These are phyloP conservation scores for Proliferodiscus dingleyae DNA, from an alignment of 2,329 filamentous ascomycete species.

Conservation along the genomic window DNA sequence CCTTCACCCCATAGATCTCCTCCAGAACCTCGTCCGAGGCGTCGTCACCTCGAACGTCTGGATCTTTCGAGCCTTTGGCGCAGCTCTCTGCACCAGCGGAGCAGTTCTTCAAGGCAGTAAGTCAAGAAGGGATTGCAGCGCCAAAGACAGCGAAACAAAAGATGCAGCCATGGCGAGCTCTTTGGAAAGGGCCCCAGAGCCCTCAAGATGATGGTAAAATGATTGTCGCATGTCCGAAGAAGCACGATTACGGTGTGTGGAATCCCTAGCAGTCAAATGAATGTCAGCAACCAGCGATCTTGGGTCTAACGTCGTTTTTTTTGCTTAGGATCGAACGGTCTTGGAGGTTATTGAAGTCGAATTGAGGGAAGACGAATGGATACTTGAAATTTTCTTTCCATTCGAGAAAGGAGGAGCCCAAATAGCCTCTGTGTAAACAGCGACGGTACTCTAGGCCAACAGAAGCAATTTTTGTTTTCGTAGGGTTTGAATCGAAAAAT, in stretches of 20 bases:
- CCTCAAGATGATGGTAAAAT: conserved; percentile 12
- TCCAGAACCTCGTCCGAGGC: background rate
- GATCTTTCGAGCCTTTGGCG: too few relatives aligned
- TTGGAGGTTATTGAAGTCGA: conserved; percentile 8
- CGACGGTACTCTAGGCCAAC: too few relatives aligned
- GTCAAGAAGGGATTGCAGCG: conserved; percentile 3
- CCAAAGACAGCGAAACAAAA: conserved; percentile 3
- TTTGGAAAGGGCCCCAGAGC: conserved; percentile 2
- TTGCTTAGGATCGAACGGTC: too few relatives aligned
- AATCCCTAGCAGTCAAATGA: background rate
- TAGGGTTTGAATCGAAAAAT: background rate
- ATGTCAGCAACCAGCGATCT: too few relatives aligned
- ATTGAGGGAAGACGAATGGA: background rate
- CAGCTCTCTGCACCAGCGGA: background rate
- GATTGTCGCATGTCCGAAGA: conserved; percentile 13
- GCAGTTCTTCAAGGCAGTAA: conserved; percentile 9
- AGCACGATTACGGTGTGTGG: conserved; percentile 10
- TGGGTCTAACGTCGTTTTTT: too few relatives aligned
- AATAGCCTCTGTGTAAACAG: too few relatives aligned
- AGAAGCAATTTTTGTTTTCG: too few relatives aligned
- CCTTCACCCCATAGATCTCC: background rate
- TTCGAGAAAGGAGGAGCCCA: too few relatives aligned
- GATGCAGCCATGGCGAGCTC: conserved; percentile 10
- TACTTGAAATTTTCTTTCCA: too few relatives aligned
- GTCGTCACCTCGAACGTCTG: too few relatives aligned